phyloP scores from a whole-genome alignment of 495 filamentous ascomycete genomes.

The Penicillium verhagenii region DNA sequence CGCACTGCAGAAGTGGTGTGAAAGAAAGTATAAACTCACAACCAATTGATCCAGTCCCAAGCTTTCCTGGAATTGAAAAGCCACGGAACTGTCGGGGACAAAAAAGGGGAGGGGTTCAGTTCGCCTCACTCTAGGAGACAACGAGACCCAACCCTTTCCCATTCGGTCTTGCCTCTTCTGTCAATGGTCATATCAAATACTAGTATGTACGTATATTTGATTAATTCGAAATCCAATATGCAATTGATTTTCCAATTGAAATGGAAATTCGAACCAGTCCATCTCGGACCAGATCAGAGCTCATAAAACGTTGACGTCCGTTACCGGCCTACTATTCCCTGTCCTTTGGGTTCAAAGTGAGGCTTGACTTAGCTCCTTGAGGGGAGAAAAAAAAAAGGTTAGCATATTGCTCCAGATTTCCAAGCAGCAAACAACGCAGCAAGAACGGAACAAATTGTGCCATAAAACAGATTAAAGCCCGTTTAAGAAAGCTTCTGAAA shows the following conservation, averaged over 20 bases:
- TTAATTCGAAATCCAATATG: neutral
- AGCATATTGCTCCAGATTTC: neutral
- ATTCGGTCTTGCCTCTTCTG: neutral
- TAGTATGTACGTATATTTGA: neutral
- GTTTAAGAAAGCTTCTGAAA: neutral
- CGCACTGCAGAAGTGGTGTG: neutral
- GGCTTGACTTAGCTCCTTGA: slow-evolving; percentile 17
- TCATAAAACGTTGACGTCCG: neutral
- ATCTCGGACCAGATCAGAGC: slow-evolving; percentile 9
- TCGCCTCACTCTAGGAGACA: slow-evolving; percentile 44
- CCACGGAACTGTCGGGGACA: slow-evolving; percentile 25
- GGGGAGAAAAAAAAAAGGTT: neutral
- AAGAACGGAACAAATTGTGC: neutral
- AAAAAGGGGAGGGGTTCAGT: slow-evolving; percentile 9
- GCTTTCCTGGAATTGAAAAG: slow-evolving; percentile 9
- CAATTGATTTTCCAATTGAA: no score
- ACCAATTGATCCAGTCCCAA: slow-evolving; percentile 5
- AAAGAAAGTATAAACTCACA: neutral
- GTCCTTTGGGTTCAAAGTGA: slow-evolving; percentile 24
- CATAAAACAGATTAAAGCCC: neutral
- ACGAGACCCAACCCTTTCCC: slow-evolving; percentile 39
- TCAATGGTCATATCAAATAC: neutral
- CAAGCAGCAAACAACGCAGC: slow-evolving; percentile 15
- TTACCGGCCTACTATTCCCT: neutral
- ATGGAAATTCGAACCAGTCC: no score